A percentile compares a stretch with the other conserved stretches of the same genome.
Conservation (phyloP, 176 grass and related monocot species). For the Tillandsia fasciculata region DNA sequence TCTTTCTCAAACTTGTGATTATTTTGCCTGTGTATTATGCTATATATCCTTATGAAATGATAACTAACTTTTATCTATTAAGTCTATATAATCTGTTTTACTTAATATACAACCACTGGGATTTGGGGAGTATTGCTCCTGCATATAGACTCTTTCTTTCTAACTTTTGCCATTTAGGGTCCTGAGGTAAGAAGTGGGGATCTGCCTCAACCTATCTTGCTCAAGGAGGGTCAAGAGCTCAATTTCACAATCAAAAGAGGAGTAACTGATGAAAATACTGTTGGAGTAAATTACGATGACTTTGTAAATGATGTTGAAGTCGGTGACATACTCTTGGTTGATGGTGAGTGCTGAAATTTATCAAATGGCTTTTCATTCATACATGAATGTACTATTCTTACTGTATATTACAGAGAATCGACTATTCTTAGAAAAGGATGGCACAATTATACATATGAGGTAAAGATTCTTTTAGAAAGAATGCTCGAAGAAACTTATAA, state of each 20-base stretch:
- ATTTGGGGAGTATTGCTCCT: too few relatives aligned
- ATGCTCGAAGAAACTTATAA: not conserved
- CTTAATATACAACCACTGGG: too few relatives aligned
- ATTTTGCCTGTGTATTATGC: not conserved
- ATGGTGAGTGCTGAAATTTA: slow-evolving; percentile 61
- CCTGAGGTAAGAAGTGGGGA: slow-evolving; percentile 99
- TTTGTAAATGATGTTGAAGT: slow-evolving; percentile 97
- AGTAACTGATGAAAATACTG: slow-evolving; percentile 67
- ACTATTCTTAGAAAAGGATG: not conserved
- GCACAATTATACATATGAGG: not conserved
- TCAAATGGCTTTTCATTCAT: slow-evolving; percentile 1
- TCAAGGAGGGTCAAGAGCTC: slow-evolving; percentile 75
- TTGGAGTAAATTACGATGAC: slow-evolving; percentile 94
- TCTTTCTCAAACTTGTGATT: not conserved
- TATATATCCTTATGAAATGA: not conserved
- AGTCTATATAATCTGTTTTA: too few relatives aligned
- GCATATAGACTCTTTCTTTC: too few relatives aligned
- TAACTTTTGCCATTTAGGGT: slow-evolving; percentile 40
- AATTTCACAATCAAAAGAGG: slow-evolving; percentile 89
- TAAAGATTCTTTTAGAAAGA: not conserved
- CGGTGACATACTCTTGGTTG: slow-evolving; percentile 83
- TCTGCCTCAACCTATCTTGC: slow-evolving; percentile 77
- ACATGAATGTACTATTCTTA: not conserved
- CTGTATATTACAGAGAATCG: not conserved
- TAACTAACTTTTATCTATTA: too few relatives aligned